phyloP scores from a whole-genome alignment of 2,329 filamentous ascomycete species.

The Penicillium sp. region DNA sequence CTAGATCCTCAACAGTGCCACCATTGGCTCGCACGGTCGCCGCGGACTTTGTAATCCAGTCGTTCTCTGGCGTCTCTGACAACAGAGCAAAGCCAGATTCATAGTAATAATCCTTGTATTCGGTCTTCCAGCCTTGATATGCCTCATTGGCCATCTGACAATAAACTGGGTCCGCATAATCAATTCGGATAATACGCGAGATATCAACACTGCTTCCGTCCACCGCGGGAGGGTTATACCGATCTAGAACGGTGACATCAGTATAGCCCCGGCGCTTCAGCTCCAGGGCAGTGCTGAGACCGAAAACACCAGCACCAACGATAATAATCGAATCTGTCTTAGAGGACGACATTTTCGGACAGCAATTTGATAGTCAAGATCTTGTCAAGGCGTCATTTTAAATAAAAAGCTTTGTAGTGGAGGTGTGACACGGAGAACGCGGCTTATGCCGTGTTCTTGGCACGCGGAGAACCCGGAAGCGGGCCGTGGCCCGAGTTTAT shows the following conservation, averaged over 20 bases:
- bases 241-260: conserved; percentile 59
- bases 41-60: conserved; percentile 33
- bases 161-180: conserved; percentile 80
- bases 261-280: conserved; percentile 62
- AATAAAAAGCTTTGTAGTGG: conserved; percentile 2
- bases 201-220: conserved; percentile 60
- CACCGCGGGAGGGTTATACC: conserved; percentile 56
- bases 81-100: conserved; percentile 37
- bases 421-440: conserved; percentile 1
- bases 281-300: conserved; percentile 59
- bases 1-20: conserved; percentile 43
- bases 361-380: neutral
- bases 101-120: conserved; percentile 40
- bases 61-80: conserved; percentile 31
- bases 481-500: conserved; percentile 20
- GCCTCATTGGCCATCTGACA: conserved; percentile 70
- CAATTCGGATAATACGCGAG: conserved; percentile 64
- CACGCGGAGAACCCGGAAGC: conserved; percentile 17
- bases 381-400: neutral
- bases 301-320: conserved; percentile 30
- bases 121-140: conserved; percentile 64
- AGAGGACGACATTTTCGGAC: conserved; percentile 27
- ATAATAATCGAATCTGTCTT: conserved; percentile 61
- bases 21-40: conserved; percentile 45
- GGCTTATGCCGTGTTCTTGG: neutral